Base-by-base conservation (phyloP, 2,329 filamentous ascomycete genomes). In the Colletotrichum spinosum region DNA sequence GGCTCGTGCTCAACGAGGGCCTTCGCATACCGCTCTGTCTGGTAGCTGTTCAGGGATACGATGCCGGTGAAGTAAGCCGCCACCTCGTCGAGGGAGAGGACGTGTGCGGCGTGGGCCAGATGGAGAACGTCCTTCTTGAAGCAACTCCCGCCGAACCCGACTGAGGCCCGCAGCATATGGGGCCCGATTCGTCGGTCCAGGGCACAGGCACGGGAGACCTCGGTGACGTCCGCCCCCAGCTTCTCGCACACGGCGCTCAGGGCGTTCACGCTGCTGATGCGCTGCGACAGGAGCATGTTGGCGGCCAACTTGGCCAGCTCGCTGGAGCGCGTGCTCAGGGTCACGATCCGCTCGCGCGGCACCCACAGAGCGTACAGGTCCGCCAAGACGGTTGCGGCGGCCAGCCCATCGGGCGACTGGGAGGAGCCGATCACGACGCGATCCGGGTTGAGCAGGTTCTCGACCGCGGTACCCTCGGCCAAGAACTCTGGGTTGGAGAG, bases 401-500 rank as follows among this genome's bases (percentile, higher is more conserved):
- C 79, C 52, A 80, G 81, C 25, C 91, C 91, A 1, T 83, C 79
- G 2, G 82, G 74, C 0, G 89, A 92, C 6, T 82, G 81, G 7
- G 85, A 81, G 1, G 87, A 92, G 10, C 92, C 92, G 73, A 95
- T 93, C 48, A 94, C 81, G 12, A 94, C 86, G 35, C 92, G 87
- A 72, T 92, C 90, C 7, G 92, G 91, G 65, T 84, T 78, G 46
- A 92, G 82, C 8, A 94, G 82, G 73, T 94, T 89, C 46, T 85
- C 80, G 67, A 94, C 85, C 4, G 92, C 92, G 2, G 90, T 92
- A 56, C 92, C 92, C 67, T 92, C 92, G 33, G 92, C 90, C 50
- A 95, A 80, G 73, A 94, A 95, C 74, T 95, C 92, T 6, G 92
- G 92, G 76, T 94, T 94, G 44, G 90, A 93, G 37, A 94, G 84